A percentile compares a stretch with the other conserved stretches of the same genome.
Conservation (phyloP, 306 rosid species). For the Citrullus mucosospermus region DNA sequence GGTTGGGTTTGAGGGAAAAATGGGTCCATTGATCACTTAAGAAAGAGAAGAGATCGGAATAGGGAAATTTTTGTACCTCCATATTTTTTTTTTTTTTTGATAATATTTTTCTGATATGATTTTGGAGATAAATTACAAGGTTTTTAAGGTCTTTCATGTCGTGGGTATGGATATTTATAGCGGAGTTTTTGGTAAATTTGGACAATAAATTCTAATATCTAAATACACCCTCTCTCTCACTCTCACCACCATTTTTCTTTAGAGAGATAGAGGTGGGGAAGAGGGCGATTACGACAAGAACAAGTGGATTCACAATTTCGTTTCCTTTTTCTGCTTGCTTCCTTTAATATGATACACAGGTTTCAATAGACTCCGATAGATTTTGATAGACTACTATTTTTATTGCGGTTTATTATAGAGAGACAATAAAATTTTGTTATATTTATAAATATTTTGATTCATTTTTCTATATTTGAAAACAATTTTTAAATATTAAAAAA, state of each 20-base stretch:
- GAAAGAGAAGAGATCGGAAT: not conserved
- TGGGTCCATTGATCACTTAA: constrained; percentile 27
- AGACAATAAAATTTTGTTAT: no score
- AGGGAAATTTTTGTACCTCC: not conserved
- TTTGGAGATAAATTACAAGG: not conserved
- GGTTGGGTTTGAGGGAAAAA: constrained; percentile 30
- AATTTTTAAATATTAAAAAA: no score
- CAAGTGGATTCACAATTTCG: not conserved
- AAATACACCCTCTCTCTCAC: not conserved
- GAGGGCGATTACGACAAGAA: not conserved
- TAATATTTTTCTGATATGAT: not conserved
- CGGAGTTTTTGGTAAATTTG: not conserved
- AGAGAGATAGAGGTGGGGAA: not conserved
- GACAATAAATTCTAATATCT: not conserved
- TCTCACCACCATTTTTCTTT: not conserved
- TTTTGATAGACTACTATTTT: no score
- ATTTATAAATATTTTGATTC: no score
- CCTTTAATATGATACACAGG: no score
- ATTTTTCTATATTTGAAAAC: no score
- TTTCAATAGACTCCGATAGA: no score
- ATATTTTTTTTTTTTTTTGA: not conserved
- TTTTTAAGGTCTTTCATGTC: not conserved
- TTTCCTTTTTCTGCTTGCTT: no score
- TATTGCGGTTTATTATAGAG: no score
- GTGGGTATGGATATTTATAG: not conserved